phyloP scores from a whole-genome alignment of 164 flowering plant species.

The Aristolochia californica region DNA sequence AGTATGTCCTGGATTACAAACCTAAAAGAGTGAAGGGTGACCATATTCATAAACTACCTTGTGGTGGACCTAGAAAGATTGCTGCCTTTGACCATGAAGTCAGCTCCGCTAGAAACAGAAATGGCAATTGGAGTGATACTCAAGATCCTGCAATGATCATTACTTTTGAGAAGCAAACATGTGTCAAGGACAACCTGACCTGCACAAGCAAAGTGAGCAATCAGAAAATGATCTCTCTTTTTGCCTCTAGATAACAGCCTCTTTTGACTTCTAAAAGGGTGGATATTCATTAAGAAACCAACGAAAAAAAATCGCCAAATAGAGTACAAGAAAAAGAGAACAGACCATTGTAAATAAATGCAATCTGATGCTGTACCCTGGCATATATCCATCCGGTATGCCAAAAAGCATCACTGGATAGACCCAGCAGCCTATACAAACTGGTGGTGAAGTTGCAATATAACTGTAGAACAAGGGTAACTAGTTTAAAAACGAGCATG shows the following conservation, averaged over 20 bases:
- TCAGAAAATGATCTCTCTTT: not conserved
- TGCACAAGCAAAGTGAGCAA: slow-evolving; percentile 20
- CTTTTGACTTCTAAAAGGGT: no score
- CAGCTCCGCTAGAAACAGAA: slow-evolving; percentile 28
- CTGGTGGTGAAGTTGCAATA: slow-evolving; percentile 37
- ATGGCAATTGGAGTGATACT: slow-evolving; percentile 69
- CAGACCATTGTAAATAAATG: slow-evolving; percentile 51
- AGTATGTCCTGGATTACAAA: not conserved
- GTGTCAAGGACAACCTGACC: slow-evolving; percentile 66
- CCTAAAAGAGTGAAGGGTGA: not conserved
- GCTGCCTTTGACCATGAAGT: slow-evolving; percentile 51
- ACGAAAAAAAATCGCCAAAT: not conserved
- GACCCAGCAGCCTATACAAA: slow-evolving; percentile 46
- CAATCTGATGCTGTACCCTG: slow-evolving; percentile 39
- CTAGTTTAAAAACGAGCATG: not conserved
- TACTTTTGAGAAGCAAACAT: slow-evolving; percentile 26
- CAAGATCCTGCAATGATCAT: slow-evolving; percentile 32
- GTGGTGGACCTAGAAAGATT: slow-evolving; percentile 36
- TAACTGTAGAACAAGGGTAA: slow-evolving; percentile 35
- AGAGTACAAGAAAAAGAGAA: not conserved
- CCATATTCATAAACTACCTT: slow-evolving; percentile 25
- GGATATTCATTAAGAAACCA: no score
- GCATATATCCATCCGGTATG: slow-evolving; percentile 63
- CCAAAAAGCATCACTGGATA: slow-evolving; percentile 44
- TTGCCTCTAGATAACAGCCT: not conserved